These are phyloP conservation scores for Beta macrorhiza DNA, from an alignment of 179 eudicot genomes.

Conservation along the genomic window DNA sequence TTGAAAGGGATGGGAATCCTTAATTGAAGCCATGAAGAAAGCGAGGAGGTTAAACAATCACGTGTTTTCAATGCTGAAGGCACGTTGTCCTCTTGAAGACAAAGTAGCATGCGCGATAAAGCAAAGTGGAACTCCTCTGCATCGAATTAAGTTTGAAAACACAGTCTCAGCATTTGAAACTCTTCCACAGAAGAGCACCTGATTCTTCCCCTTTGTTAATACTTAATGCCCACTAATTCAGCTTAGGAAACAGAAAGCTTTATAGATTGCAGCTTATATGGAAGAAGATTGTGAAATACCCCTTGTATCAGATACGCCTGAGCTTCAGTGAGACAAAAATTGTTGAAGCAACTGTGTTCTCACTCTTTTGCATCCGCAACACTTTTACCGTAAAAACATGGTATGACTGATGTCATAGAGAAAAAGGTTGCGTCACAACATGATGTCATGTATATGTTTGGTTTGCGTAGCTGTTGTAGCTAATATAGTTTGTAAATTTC, in stretches of 20 bases:
- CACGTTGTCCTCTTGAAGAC: slow-evolving; percentile 98
- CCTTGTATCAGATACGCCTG: not conserved
- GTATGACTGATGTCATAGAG: not conserved
- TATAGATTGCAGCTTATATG: slow-evolving; percentile 1
- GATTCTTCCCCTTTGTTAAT: slow-evolving; percentile 14
- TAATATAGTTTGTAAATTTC: not conserved
- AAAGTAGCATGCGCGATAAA: slow-evolving; percentile 97
- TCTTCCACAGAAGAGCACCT: slow-evolving; percentile 84
- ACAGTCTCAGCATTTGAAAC: slow-evolving; percentile 97
- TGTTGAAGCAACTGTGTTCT: not conserved
- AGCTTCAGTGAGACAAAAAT: not conserved
- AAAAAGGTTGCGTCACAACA: not conserved
- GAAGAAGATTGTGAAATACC: not conserved
- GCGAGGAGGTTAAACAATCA: slow-evolving; percentile 90
- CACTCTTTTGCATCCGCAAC: not conserved
- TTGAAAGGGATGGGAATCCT: slow-evolving; percentile 67
- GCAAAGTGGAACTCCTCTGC: slow-evolving; percentile 97
- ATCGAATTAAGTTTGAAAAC: slow-evolving; percentile 85
- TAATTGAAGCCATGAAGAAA: slow-evolving; percentile 95
- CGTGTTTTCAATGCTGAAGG: slow-evolving; percentile 94
- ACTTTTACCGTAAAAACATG: not conserved
- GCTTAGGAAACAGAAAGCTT: slow-evolving; percentile 8
- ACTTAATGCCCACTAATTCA: not conserved
- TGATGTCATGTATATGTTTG: slow-evolving; percentile 2
- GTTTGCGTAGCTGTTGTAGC: slow-evolving; percentile 8